These are phyloP conservation scores for Komagataea norvegica DNA, from an alignment of 1,139 yeast genomes.

Conservation along the genomic window DNA sequence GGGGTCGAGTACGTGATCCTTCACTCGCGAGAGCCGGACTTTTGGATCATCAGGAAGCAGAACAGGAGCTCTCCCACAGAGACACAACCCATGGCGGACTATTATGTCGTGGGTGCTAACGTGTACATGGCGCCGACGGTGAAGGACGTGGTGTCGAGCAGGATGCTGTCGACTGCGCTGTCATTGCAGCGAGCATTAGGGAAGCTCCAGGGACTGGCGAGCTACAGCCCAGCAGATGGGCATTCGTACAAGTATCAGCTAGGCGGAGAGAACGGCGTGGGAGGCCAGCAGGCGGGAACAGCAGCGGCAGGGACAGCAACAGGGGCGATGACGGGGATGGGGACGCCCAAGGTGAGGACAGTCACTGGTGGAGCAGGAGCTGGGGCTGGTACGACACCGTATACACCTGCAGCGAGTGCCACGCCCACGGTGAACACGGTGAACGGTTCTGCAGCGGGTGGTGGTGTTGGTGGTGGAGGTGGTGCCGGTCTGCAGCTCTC, in stretches of 20 bases:
- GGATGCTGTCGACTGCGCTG: conserved; percentile 36
- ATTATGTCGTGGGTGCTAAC: conserved; percentile 86
- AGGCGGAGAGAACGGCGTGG: too few relatives aligned
- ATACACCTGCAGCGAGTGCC: conserved; percentile 1
- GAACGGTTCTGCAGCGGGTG: too few relatives aligned
- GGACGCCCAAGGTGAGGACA: too few relatives aligned
- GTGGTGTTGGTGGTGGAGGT: not conserved
- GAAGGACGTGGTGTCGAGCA: conserved; percentile 49
- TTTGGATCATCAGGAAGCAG: conserved; percentile 88
- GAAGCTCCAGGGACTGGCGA: conserved; percentile 29
- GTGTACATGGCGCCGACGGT: conserved; percentile 84
- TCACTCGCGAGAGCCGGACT: conserved; percentile 77
- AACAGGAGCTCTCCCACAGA: conserved; percentile 50
- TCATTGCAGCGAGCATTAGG: conserved; percentile 30
- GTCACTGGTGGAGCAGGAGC: conserved; percentile 12
- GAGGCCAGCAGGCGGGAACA: too few relatives aligned
- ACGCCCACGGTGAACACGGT: too few relatives aligned
- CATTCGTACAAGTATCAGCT: conserved; percentile 28
- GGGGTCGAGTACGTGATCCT: conserved; percentile 84
- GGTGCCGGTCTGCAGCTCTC: conserved; percentile 10
- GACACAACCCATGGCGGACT: conserved; percentile 59
- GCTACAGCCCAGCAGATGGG: conserved; percentile 34
- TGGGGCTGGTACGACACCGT: conserved; percentile 10
- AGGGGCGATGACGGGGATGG: too few relatives aligned
- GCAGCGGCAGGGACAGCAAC: conserved; percentile 14